These are phyloP conservation scores for Trypanosomatidae sp. DNA, from an alignment of 208 protist genomes.

Conservation along the genomic window DNA sequence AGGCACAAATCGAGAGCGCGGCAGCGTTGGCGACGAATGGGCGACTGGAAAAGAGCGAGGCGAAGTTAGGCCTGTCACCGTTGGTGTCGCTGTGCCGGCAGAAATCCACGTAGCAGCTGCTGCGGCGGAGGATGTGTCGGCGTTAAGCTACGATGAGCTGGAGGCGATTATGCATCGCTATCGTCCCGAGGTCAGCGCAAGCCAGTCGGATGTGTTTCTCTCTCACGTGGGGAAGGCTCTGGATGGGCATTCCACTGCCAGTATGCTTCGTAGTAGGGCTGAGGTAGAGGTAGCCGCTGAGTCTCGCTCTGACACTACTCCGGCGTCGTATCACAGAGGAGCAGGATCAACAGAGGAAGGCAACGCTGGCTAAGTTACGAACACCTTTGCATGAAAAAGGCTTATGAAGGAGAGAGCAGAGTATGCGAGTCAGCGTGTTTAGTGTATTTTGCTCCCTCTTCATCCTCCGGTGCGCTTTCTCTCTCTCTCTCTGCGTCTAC, in stretches of 20 bases:
- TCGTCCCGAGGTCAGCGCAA: background rate
- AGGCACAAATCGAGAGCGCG: background rate
- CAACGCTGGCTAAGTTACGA: background rate
- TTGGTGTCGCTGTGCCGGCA: background rate
- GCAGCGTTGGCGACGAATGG: background rate
- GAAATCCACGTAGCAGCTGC: background rate
- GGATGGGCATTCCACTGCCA: background rate
- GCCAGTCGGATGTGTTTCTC: background rate
- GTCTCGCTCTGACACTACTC: background rate
- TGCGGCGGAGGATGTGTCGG: background rate
- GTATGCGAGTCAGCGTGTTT: background rate
- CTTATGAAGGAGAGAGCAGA: background rate
- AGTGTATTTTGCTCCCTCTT: background rate
- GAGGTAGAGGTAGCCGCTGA: background rate
- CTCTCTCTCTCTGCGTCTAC: background rate
- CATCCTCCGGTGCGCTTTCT: background rate
- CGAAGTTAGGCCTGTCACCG: too few relatives aligned
- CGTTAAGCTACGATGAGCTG: constrained; percentile 13
- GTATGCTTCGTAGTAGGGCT: background rate
- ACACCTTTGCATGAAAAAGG: background rate
- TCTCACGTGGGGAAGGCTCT: background rate
- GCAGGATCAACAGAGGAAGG: background rate
- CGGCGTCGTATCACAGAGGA: background rate
- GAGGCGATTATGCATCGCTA: constrained; percentile 22
- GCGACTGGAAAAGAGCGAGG: background rate